Evolutionary conservation across 805 yeast genomes (phyloP).

Genomic region (Wickerhamiella bombiphila): DNA sequence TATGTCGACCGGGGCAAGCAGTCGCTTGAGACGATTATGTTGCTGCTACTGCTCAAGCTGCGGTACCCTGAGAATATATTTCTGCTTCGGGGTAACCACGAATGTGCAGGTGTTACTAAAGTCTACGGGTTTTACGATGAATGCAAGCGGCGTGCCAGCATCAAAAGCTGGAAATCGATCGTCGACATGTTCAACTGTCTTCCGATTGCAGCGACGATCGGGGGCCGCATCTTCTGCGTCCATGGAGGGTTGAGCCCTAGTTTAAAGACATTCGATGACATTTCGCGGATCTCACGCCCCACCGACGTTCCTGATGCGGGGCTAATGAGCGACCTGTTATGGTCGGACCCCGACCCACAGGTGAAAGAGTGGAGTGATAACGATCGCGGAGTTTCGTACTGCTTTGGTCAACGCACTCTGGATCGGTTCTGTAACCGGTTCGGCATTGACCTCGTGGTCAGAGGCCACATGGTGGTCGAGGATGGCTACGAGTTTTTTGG

Average conservation of each 20-base stretch:
- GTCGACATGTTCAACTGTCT: conserved; percentile 90
- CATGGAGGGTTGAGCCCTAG: conserved; percentile 77
- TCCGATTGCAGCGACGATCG: conserved; percentile 91
- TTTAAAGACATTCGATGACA: conserved; percentile 54
- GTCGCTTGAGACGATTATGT: conserved; percentile 76
- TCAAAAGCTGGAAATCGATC: conserved; percentile 84
- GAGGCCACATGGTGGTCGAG: conserved; percentile 82
- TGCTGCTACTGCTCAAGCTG: conserved; percentile 79
- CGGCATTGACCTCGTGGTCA: conserved; percentile 63
- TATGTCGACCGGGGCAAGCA: conserved; percentile 98
- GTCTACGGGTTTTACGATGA: conserved; percentile 97
- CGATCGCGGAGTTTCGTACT: conserved; percentile 70
- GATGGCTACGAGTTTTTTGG: conserved; percentile 68
- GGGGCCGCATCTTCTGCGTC: conserved; percentile 83
- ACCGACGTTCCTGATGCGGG: conserved; percentile 79
- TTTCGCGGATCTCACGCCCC: conserved; percentile 57
- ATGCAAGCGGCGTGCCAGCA: conserved; percentile 81
- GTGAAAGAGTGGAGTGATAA: conserved; percentile 76
- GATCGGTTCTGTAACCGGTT: conserved; percentile 57
- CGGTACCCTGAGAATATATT: conserved; percentile 93
- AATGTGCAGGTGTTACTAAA: conserved; percentile 91
- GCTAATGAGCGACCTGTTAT: conserved; percentile 54
- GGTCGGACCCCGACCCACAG: conserved; percentile 80
- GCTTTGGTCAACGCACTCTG: conserved; percentile 63
- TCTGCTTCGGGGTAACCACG: conserved; percentile 91